Evolutionary conservation across 139 green algal species (phyloP).

Genomic region (Tetradesmus lagerheimii): DNA sequence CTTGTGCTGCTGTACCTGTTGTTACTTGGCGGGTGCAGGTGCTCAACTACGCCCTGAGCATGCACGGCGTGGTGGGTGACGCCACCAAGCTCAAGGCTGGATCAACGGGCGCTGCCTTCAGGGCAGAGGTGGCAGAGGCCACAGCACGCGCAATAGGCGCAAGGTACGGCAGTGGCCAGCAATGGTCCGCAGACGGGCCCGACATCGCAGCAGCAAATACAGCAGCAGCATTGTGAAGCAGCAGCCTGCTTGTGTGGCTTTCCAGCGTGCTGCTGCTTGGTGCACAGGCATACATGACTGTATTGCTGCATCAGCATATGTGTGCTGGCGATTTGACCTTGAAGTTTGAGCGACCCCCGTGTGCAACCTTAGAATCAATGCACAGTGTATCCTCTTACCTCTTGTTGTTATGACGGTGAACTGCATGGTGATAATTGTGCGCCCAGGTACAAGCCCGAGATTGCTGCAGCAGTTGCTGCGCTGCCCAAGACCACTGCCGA

Average conservation of each 20-base stretch:
- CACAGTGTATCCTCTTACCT: too few species aligned
- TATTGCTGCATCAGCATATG: too few species aligned
- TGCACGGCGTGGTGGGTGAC: constrained; percentile 59
- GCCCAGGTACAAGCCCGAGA: constrained; percentile 67
- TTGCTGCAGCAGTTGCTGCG: constrained; percentile 47
- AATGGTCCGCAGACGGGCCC: neutral
- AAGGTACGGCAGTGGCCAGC: constrained; percentile 41
- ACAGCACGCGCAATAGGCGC: constrained; percentile 58
- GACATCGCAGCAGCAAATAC: neutral
- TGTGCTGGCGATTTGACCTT: too few species aligned
- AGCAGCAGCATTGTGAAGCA: neutral
- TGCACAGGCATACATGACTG: too few species aligned
- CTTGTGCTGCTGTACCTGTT: neutral
- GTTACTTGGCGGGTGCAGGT: constrained; percentile 36
- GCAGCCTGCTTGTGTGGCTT: too few species aligned
- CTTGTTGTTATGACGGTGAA: neutral
- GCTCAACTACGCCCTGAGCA: constrained; percentile 55
- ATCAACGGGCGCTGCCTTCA: constrained; percentile 50
- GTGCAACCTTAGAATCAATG: too few species aligned
- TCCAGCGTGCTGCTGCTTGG: too few species aligned
- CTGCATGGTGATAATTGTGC: neutral
- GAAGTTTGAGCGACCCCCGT: too few species aligned
- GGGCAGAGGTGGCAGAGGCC: constrained; percentile 57
- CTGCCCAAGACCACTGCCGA: constrained; percentile 49
- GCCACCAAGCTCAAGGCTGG: constrained; percentile 24